These are phyloP conservation scores for Cicer arietinum DNA, from an alignment of 306 rosid genomes.

Conservation along the genomic window DNA sequence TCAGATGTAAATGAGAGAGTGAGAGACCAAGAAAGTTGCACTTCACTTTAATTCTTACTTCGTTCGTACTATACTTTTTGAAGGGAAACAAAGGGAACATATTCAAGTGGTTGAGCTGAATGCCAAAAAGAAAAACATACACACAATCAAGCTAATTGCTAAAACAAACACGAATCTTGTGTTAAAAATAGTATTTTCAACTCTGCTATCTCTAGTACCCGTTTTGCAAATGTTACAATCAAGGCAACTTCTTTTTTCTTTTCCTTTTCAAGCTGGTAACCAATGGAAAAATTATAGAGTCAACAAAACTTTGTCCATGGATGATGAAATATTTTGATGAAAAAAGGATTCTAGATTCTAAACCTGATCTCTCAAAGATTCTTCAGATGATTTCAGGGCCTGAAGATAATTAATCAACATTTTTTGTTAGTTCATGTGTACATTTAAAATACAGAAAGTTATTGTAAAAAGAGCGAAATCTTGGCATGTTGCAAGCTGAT, in stretches of 20 bases:
- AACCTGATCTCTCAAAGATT: conserved; percentile 87
- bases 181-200: conserved; percentile 61
- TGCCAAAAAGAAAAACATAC: conserved; percentile 18
- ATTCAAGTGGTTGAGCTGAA: conserved; percentile 12
- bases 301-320: conserved; percentile 27
- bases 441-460: conserved; percentile 14
- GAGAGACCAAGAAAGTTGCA: conserved; percentile 9
- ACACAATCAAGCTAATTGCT: conserved; percentile 28
- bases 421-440: conserved; percentile 6
- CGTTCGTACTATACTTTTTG: conserved; percentile 8
- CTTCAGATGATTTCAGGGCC: conserved; percentile 83
- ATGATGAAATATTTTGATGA: conserved; percentile 22
- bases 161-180: conserved; percentile 11
- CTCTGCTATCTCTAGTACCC: conserved; percentile 93
- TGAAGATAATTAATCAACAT: conserved; percentile 74
- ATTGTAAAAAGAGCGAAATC: conserved; percentile 1
- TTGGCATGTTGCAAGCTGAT: too few relatives aligned
- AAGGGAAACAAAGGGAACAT: conserved; percentile 20
- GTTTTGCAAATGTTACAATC: conserved; percentile 88
- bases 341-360: conserved; percentile 24
- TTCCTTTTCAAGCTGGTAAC: conserved; percentile 82
- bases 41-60: conserved; percentile 11
- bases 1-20: conserved; percentile 33
- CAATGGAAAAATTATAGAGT: conserved; percentile 36
- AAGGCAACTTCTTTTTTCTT: conserved; percentile 95